Percentiles rank a stretch among this genome's conserved stretches.
Evolutionary conservation across 73 alveolate species (phyloP).

Genomic region (Uronychia setigera): DNA sequence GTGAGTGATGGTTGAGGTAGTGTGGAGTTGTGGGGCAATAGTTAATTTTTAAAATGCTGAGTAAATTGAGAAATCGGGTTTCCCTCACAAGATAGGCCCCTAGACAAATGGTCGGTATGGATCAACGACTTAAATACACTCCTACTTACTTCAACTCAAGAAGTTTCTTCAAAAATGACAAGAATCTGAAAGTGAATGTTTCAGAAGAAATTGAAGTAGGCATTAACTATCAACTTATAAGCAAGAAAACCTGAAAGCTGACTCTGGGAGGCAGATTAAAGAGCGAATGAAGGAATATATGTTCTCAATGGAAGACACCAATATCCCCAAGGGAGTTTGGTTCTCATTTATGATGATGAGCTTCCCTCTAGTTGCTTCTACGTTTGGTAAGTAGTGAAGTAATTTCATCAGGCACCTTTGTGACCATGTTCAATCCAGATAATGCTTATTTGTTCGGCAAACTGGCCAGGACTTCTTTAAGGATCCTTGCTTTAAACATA

Average conservation of each 20-base stretch:
- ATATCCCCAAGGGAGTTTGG: constrained; percentile 52
- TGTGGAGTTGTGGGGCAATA: too few species aligned
- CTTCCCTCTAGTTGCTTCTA: constrained; percentile 25
- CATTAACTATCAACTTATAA: not conserved
- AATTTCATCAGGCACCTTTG: constrained; percentile 1
- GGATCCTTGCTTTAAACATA: constrained; percentile 38
- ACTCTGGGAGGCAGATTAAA: constrained; percentile 23
- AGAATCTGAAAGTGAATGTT: not conserved
- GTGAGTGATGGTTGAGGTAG: too few species aligned
- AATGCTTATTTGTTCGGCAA: not conserved
- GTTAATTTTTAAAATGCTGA: too few species aligned
- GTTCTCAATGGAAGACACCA: constrained; percentile 17
- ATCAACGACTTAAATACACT: not conserved
- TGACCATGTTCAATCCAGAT: not conserved
- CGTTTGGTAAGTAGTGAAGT: constrained; percentile 13
- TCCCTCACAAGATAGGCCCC: too few species aligned
- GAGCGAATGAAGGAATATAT: constrained; percentile 26
- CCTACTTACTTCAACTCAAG: not conserved
- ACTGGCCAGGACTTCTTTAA: constrained; percentile 24
- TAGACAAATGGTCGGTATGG: not conserved
- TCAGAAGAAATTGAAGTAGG: not conserved
- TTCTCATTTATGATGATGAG: constrained; percentile 42
- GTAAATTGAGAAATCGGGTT: too few species aligned
- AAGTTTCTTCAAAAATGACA: not conserved
- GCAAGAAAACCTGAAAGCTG: not conserved